Base-by-base conservation (phyloP, 768 basidiomycete genomes). In the Russula compacta region DNA sequence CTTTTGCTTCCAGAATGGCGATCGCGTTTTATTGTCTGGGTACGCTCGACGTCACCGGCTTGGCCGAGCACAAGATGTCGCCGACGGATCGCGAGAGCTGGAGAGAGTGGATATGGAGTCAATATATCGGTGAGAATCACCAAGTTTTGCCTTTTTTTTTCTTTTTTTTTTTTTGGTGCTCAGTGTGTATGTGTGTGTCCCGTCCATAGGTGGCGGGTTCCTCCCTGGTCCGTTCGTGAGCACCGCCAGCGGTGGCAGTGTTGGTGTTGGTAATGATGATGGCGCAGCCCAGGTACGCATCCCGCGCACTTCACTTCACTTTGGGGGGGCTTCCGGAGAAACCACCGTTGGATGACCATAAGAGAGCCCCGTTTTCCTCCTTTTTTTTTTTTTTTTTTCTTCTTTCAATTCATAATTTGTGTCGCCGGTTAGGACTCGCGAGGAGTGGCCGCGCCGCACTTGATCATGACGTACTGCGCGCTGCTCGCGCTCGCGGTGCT, bases 381-480 rank as follows among this genome's bases (percentile, higher is more conserved):
- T 15, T 42, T 58, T 44, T 53, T n/a, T n/a, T n/a, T n/a, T n/a
- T n/a, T n/a, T n/a, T n/a, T n/a, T n/a, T n/a, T n/a, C n/a, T n/a
- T n/a, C n/a, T n/a, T n/a, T n/a, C n/a, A n/a, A n/a, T n/a, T n/a
- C n/a, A n/a, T n/a, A n/a, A n/a, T n/a, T n/a, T n/a, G n/a, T n/a
- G n/a, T n/a, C n/a, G n/a, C n/a, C n/a, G n/a, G n/a, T n/a, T 44
- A 74, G 68, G 65, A 21, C 68, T 72, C 29, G 77, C 81, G 66
- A 72, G 75, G 29, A 19, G 47, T n/a, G 10, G 77, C 88, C 64
- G 79, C 81, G 17, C 89, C 91, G 0, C 88, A 98, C 71, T 76
- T 98, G 15, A 92, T 97, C 57, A 90, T 93, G 81, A 94, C 95
- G 8, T 99, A 98, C 69, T 92, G 93, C 1, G 92, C 94, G 0